phyloP scores from a whole-genome alignment of 768 basidiomycete species.

The Rhodosporidiobolus sp. region DNA sequence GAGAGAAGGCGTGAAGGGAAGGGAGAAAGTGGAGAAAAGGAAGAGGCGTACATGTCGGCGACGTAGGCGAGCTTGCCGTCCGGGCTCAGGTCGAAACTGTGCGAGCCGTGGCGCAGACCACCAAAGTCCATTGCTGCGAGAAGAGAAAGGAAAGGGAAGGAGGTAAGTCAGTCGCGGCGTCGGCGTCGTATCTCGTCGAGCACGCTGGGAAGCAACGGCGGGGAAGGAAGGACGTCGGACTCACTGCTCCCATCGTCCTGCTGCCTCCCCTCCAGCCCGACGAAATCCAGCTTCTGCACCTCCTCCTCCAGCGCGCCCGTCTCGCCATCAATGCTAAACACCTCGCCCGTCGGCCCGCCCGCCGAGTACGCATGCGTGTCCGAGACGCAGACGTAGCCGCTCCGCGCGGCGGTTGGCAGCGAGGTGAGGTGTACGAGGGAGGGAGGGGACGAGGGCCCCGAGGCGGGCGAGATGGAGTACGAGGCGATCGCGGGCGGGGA shows the following conservation, averaged over 20 bases:
- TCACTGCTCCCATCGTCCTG: constrained; percentile 19
- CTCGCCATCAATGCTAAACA: constrained; percentile 29
- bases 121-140: constrained; percentile 44
- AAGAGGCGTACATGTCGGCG: constrained; percentile 44
- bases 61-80: constrained; percentile 44
- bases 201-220: no score
- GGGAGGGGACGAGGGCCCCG: constrained; percentile 14
- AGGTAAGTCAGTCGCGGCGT: no score
- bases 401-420: constrained; percentile 36
- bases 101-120: constrained; percentile 44
- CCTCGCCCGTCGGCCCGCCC: constrained; percentile 45
- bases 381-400: constrained; percentile 44
- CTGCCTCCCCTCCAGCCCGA: constrained; percentile 9
- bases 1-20: not conserved
- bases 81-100: constrained; percentile 43
- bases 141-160: no score
- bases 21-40: not conserved
- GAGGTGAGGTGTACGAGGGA: constrained; percentile 30
- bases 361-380: constrained; percentile 38
- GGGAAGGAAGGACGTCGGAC: not conserved
- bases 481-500: constrained; percentile 40
- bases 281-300: constrained; percentile 34
- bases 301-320: constrained; percentile 33
- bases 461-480: constrained; percentile 28
- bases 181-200: no score